Conservation (phyloP, 2,329 filamentous ascomycete genomes). For the Trichoderma semiorbis region DNA sequence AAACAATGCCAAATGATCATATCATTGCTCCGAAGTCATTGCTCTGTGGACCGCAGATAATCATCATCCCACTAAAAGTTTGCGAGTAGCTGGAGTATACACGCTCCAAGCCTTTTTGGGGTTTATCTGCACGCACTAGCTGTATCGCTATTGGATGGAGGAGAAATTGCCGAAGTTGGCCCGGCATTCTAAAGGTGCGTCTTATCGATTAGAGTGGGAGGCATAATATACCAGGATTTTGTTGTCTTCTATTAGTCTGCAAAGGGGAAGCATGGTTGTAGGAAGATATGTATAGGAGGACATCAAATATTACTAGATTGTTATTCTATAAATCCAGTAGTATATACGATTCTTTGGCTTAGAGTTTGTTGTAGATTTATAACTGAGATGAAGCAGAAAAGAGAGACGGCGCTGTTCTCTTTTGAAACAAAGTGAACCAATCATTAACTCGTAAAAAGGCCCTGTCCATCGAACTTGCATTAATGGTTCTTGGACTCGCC, state of each 20-base stretch:
- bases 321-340: neutral
- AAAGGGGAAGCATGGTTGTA: neutral
- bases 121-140: neutral
- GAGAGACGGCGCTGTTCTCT: neutral
- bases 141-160: neutral
- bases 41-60: neutral
- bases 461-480: neutral
- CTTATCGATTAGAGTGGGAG: neutral
- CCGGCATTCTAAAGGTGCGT: neutral
- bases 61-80: constrained; percentile 1
- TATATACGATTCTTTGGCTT: neutral
- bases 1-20: neutral
- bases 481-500: constrained; percentile 26
- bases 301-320: neutral
- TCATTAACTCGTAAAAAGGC: neutral
- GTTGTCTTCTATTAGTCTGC: neutral
- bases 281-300: neutral
- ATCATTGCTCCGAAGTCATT: neutral
- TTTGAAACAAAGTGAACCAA: neutral
- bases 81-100: neutral
- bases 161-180: neutral
- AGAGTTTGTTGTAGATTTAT: neutral
- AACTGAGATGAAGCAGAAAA: neutral
- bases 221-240: neutral
- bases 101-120: neutral